Evolutionary conservation across 345 rosid genomes (phyloP).

Genomic region (Populus nigra): DNA sequence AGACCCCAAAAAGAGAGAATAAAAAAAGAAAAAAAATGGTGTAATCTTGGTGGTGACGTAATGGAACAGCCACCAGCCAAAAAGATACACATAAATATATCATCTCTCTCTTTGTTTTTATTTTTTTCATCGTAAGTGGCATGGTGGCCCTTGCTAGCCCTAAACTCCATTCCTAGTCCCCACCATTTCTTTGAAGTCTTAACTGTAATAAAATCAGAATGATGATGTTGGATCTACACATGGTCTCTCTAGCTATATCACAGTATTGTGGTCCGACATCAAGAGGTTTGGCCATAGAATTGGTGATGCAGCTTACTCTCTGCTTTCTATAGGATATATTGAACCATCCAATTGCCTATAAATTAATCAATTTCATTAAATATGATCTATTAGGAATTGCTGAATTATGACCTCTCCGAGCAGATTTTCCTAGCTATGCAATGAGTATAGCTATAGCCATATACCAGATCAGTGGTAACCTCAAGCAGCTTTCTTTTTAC

Average conservation of each 20-base stretch:
- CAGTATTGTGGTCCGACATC: constrained; percentile 17
- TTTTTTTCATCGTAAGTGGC: constrained; percentile 20
- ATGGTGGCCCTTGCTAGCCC: constrained; percentile 33
- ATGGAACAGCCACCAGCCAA: constrained; percentile 47
- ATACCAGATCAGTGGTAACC: background rate
- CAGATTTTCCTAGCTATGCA: background rate
- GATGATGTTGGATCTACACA: constrained; percentile 40
- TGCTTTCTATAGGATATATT: background rate
- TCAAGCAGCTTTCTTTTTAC: background rate
- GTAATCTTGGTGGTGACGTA: constrained; percentile 39
- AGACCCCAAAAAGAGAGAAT: constrained; percentile 21
- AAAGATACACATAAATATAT: constrained; percentile 11
- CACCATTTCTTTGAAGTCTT: constrained; percentile 30
- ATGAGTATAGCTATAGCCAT: background rate
- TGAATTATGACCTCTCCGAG: background rate
- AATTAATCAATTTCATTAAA: background rate
- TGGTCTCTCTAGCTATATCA: constrained; percentile 3
- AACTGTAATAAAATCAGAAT: constrained; percentile 35
- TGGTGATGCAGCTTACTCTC: background rate
- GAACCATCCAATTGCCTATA: constrained; percentile 1
- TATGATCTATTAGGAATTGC: background rate
- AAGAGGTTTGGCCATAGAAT: constrained; percentile 4
- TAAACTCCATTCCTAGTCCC: constrained; percentile 44
- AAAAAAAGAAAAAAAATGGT: background rate
- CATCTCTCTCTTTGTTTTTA: background rate